A percentile compares a stretch with the other conserved stretches of the same genome.
These are phyloP conservation scores for Punctularia strigosozonata DNA, from an alignment of 768 basidiomycete genomes.

Conservation along the genomic window DNA sequence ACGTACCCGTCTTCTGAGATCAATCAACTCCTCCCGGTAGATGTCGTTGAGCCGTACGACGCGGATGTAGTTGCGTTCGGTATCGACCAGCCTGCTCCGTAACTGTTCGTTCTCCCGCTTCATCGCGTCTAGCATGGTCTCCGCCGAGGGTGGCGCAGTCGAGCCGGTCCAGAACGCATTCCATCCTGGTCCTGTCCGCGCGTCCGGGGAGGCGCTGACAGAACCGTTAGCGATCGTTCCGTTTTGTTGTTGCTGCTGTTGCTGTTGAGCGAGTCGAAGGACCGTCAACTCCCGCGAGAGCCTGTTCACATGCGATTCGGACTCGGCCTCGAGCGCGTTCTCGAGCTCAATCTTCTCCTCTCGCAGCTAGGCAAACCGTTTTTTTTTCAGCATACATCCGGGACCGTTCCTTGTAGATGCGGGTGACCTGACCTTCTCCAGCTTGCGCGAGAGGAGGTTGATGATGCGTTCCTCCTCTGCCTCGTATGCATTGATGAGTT, in stretches of 20 bases:
- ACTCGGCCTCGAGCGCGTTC: conserved; percentile 74
- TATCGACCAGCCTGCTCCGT: conserved; percentile 52
- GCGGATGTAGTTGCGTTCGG: conserved; percentile 68
- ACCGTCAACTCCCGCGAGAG: conserved; percentile 60
- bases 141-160: conserved; percentile 22
- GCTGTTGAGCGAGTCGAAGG: conserved; percentile 48
- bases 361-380: conserved; percentile 45
- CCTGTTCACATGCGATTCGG: conserved; percentile 74
- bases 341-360: conserved; percentile 81
- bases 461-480: conserved; percentile 87
- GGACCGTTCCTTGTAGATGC: too few relatives aligned
- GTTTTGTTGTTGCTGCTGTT: conserved; percentile 20
- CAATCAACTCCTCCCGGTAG: conserved; percentile 76
- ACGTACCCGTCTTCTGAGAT: conserved; percentile 64
- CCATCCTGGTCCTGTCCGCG: conserved; percentile 6
- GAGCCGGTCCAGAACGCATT: conserved; percentile 8
- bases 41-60: conserved; percentile 69
- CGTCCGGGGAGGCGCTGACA: conserved; percentile 12
- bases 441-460: conserved; percentile 69
- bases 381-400: too few relatives aligned
- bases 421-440: conserved; percentile 53
- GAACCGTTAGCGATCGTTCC: too few relatives aligned
- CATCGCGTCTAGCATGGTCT: conserved; percentile 66
- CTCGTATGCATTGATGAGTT: conserved; percentile 79
- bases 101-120: conserved; percentile 71